Evolutionary conservation across 768 basidiomycete species (phyloP), one percentile per base, ranked within the genome.

Genomic region (Auriscalpium vulgare): DNA sequence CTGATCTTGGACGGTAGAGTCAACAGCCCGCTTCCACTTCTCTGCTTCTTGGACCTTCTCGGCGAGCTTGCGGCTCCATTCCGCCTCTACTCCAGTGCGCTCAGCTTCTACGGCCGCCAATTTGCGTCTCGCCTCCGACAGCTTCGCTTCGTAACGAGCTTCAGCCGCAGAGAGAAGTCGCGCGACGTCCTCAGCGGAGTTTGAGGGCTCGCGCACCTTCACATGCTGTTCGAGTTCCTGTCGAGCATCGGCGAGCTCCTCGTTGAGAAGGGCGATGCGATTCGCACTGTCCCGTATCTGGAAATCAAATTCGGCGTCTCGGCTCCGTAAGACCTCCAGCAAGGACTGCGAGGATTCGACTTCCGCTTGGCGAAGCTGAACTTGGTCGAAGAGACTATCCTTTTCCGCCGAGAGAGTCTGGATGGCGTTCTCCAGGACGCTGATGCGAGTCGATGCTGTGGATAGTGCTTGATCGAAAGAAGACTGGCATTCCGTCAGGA

Each of bases 301-400:
- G 69, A 88, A 95, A 63, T 91, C 83, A 35, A 91, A 74, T 66
- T 99, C 97, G 2, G 85, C 83, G 48, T 84, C 86, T 63, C 89
- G 87, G 49, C 83, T 83, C 62, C 88, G 83, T 17, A 93, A 69
- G 1, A 79, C 79, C 61, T 93, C 91, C 2, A 86, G 75, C 60
- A 88, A 84, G 5, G 81, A 82, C 59, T 86, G 84, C 5, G 85
- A 82, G 1, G 89, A 87, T 70, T 99, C 97, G 10, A 88, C 69
- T 65, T 97, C 95, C 14, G 90, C 94, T 68, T 95, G 92, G 35
- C 90, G 85, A 48, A 87, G 64, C 69, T 98, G 93, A 4, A 93
- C 75, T 57, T 88, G 83, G 61, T 95, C 90, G 67, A 97, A 98
- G 59, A 92, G 79, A 10, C 74, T 68, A 61, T 84, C 85, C 64